phyloP scores from a whole-genome alignment of 768 basidiomycete genomes.

The Leucosporidium scottii region DNA sequence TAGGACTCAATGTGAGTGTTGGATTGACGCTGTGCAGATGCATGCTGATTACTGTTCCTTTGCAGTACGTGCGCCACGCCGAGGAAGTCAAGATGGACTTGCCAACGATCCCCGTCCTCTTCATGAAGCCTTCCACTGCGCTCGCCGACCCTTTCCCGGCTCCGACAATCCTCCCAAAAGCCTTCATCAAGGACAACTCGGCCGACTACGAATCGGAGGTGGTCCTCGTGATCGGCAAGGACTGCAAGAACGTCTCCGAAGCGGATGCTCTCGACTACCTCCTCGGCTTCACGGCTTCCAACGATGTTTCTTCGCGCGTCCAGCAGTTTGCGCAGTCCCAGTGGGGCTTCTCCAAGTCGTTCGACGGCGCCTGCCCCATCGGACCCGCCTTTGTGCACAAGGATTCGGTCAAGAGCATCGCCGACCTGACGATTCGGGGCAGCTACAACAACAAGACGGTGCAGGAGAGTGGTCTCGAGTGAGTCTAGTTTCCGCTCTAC shows the following conservation, averaged over 20 bases:
- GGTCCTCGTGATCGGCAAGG: slow-evolving; percentile 42
- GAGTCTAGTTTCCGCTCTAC: slow-evolving; percentile 10
- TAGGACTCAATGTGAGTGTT: slow-evolving; percentile 41
- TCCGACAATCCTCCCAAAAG: slow-evolving; percentile 36
- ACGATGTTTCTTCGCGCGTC: slow-evolving; percentile 42
- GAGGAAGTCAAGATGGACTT: slow-evolving; percentile 39
- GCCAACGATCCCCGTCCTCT: slow-evolving; percentile 40
- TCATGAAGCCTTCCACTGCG: slow-evolving; percentile 41
- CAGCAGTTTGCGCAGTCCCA: slow-evolving; percentile 38
- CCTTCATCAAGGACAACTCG: slow-evolving; percentile 22
- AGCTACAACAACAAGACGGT: slow-evolving; percentile 37
- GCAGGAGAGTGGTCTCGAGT: slow-evolving; percentile 41
- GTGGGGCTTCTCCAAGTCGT: slow-evolving; percentile 35
- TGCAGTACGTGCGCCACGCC: slow-evolving; percentile 41
- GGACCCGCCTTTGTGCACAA: slow-evolving; percentile 38
- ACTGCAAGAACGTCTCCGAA: slow-evolving; percentile 42
- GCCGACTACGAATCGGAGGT: slow-evolving; percentile 43
- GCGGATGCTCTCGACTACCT: slow-evolving; percentile 43
- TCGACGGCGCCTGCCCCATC: slow-evolving; percentile 40
- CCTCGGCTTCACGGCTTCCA: slow-evolving; percentile 40
- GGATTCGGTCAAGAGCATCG: slow-evolving; percentile 19
- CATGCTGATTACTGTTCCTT: neutral
- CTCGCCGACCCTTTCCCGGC: slow-evolving; percentile 40
- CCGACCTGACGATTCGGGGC: slow-evolving; percentile 35
- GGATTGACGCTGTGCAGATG: no score